Percentiles rank a stretch among this genome's conserved stretches.
Evolutionary conservation across 1,284 basidiomycete genomes (phyloP).

Genomic region (Cutaneotrichosporon arboriforme): DNA sequence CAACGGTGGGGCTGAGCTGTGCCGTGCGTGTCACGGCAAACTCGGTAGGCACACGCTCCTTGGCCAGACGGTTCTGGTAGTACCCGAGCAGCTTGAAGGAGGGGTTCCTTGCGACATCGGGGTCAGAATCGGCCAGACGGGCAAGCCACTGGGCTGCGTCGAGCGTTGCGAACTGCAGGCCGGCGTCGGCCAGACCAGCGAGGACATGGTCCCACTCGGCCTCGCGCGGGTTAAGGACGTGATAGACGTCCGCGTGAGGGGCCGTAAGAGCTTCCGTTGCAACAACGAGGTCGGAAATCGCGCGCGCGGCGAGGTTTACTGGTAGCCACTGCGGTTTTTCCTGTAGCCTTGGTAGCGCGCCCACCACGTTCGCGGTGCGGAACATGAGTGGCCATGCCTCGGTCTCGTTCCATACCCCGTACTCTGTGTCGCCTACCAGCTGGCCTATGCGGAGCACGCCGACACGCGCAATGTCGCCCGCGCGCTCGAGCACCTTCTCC

Average conservation of each 20-base stretch:
- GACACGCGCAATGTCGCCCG: conserved; percentile 23
- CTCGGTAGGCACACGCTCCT: conserved; percentile 27
- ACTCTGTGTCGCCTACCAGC: conserved; percentile 54
- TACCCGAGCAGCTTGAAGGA: conserved; percentile 52
- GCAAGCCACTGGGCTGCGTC: conserved; percentile 58
- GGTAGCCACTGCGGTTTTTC: conserved; percentile 58
- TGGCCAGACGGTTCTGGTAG: conserved; percentile 32
- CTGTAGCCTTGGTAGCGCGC: conserved; percentile 51
- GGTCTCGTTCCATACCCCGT: conserved; percentile 59
- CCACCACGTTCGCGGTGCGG: conserved; percentile 49
- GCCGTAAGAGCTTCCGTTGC: background rate
- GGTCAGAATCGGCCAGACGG: conserved; percentile 48
- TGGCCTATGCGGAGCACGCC: conserved; percentile 39
- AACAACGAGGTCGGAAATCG: conserved; percentile 54
- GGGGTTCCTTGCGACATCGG: conserved; percentile 52
- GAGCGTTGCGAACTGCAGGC: conserved; percentile 68
- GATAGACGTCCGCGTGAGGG: conserved; percentile 54
- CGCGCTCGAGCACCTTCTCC: conserved; percentile 54
- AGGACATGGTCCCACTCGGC: conserved; percentile 56
- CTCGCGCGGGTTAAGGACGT: conserved; percentile 58
- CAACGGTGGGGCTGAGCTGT: conserved; percentile 30
- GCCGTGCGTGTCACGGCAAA: conserved; percentile 30
- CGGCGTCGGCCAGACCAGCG: conserved; percentile 57
- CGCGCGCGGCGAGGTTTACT: conserved; percentile 55
- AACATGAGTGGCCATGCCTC: conserved; percentile 54